A percentile compares a stretch with the other conserved stretches of the same genome.
phyloP scores from a whole-genome alignment of 202 grass and related monocot species.

The Setaria viridis region DNA sequence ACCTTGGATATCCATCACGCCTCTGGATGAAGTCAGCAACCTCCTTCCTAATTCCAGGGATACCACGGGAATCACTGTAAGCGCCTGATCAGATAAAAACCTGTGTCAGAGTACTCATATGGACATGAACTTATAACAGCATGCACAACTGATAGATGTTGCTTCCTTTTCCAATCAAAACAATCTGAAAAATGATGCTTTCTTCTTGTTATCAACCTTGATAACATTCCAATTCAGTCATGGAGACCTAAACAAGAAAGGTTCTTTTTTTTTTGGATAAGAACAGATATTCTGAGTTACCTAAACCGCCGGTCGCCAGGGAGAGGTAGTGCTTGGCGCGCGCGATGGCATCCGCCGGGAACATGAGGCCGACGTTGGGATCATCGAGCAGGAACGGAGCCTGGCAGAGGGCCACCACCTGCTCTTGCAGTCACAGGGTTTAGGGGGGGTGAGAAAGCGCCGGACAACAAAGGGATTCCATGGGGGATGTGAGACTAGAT shows the following conservation, averaged over 20 bases:
- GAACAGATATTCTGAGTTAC: constrained; percentile 37
- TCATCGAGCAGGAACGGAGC: constrained; percentile 96
- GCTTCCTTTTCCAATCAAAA: neutral
- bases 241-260: neutral
- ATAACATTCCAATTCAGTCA: neutral
- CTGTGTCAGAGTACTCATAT: constrained; percentile 7
- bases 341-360: constrained; percentile 94
- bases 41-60: constrained; percentile 94
- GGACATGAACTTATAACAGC: neutral
- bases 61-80: constrained; percentile 97
- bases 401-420: constrained; percentile 96
- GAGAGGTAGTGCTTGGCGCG: constrained; percentile 92
- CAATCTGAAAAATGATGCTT: neutral
- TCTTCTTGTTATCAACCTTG: neutral
- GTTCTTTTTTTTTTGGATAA: neutral
- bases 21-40: constrained; percentile 91
- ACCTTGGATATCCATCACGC: constrained; percentile 98
- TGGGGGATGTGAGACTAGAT: neutral
- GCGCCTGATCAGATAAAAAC: constrained; percentile 65
- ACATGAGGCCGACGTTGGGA: constrained; percentile 89
- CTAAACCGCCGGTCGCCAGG: constrained; percentile 86
- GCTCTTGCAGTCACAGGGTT: neutral
- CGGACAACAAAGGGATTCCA: neutral
- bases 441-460: neutral
- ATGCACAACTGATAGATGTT: constrained; percentile 1